Percentiles rank a stretch among this genome's conserved stretches.
These are phyloP conservation scores for Samsoniella hepiali DNA, from an alignment of 2,329 filamentous ascomycete species.

Conservation along the genomic window DNA sequence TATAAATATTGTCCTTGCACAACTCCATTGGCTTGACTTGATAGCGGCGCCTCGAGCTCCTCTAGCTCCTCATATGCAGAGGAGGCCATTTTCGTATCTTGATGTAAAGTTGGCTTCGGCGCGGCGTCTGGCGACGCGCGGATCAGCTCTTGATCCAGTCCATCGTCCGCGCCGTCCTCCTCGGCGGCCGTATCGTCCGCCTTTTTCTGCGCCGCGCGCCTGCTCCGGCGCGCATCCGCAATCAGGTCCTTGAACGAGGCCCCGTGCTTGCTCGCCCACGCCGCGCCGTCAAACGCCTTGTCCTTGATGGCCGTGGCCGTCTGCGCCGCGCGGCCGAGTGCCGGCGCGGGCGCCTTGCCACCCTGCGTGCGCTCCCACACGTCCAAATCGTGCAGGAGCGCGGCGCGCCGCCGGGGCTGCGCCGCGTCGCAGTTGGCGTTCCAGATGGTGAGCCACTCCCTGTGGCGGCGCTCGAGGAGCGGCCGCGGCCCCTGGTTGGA, in stretches of 20 bases:
- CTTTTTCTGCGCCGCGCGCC: conserved; percentile 36
- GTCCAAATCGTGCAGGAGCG: conserved; percentile 76
- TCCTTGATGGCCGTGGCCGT: conserved; percentile 59
- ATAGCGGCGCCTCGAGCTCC: background rate
- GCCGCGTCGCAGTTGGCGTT: conserved; percentile 94
- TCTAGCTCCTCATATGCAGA: background rate
- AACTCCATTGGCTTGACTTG: background rate
- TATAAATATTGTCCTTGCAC: background rate
- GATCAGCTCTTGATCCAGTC: background rate
- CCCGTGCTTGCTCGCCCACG: conserved; percentile 72
- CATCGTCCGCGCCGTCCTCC: conserved; percentile 7
- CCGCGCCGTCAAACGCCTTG: conserved; percentile 81
- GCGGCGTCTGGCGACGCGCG: background rate
- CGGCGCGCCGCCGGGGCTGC: conserved; percentile 63
- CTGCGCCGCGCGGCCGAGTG: conserved; percentile 31
- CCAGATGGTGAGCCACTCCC: conserved; percentile 92
- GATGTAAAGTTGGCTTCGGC: too few species aligned
- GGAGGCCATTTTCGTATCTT: too few species aligned
- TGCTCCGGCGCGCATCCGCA: conserved; percentile 64
- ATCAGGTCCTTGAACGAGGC: conserved; percentile 77
- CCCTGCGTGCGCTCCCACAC: conserved; percentile 85
- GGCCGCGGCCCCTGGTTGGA: conserved; percentile 64
- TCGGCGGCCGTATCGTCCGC: conserved; percentile 25
- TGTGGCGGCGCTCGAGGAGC: conserved; percentile 75
- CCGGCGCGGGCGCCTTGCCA: conserved; percentile 47